phyloP scores from a whole-genome alignment of 2,329 filamentous ascomycete species.

The Fusarium chlamydosporum region DNA sequence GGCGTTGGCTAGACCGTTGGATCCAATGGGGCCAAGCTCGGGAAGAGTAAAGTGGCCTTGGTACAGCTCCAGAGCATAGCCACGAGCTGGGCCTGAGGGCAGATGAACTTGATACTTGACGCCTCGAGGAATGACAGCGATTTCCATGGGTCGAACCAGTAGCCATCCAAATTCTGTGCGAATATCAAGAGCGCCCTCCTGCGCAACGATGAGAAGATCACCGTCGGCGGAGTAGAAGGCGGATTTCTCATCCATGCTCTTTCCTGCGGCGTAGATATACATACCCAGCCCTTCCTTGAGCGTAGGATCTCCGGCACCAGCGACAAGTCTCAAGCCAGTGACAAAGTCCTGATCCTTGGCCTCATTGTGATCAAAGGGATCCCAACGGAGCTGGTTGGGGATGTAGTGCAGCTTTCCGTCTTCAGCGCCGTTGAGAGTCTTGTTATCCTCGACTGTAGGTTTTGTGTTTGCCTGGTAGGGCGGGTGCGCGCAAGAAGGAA shows the following conservation, averaged over 20 bases:
- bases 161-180: conserved; percentile 82
- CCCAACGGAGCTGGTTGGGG: conserved; percentile 88
- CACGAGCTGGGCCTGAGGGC: conserved; percentile 71
- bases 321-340: conserved; percentile 75
- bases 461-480: conserved; percentile 65
- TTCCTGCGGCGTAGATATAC: conserved; percentile 83
- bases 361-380: conserved; percentile 81
- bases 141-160: conserved; percentile 83
- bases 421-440: conserved; percentile 43
- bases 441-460: conserved; percentile 46
- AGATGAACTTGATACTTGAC: conserved; percentile 81
- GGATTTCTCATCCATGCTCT: conserved; percentile 79
- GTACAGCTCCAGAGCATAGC: conserved; percentile 83
- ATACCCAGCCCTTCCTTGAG: conserved; percentile 85
- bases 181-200: conserved; percentile 81
- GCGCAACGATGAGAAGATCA: conserved; percentile 81
- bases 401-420: conserved; percentile 54
- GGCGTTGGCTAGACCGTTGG: conserved; percentile 80
- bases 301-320: conserved; percentile 83
- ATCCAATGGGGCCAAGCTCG: conserved; percentile 80
- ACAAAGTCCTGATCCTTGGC: conserved; percentile 64
- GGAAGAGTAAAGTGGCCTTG: conserved; percentile 79
- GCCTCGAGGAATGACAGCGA: conserved; percentile 81
- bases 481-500: conserved; percentile 73
- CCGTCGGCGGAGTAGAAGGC: conserved; percentile 90